phyloP scores from a whole-genome alignment of 257 asterid genomes.

The Paraleonurus japonicus region DNA sequence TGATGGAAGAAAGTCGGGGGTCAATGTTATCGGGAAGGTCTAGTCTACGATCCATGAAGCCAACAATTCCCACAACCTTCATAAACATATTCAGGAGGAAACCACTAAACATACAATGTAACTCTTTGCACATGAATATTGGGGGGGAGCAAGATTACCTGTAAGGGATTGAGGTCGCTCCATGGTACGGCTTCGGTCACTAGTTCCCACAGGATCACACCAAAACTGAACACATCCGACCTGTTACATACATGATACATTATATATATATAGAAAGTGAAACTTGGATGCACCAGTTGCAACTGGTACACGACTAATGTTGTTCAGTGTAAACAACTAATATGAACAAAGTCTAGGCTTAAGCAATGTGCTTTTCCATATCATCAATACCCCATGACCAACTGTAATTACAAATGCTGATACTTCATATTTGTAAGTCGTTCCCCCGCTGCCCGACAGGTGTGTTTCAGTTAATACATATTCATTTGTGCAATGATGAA shows the following conservation, averaged over 20 bases:
- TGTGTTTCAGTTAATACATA: neutral
- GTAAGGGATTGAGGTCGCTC: slow-evolving; percentile 55
- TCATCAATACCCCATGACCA: too few relatives aligned
- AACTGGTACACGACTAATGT: too few relatives aligned
- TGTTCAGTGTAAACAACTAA: too few relatives aligned
- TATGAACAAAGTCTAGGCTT: neutral
- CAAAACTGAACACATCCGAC: slow-evolving; percentile 72
- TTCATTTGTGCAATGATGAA: neutral
- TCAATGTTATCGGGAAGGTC: slow-evolving; percentile 56
- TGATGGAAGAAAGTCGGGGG: slow-evolving; percentile 56
- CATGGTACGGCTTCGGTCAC: slow-evolving; percentile 68
- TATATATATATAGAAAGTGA: too few relatives aligned
- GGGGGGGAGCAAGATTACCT: slow-evolving; percentile 34
- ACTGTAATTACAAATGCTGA: neutral
- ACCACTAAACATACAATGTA: neutral
- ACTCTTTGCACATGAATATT: neutral
- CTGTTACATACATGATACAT: slow-evolving; percentile 30
- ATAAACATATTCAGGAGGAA: neutral
- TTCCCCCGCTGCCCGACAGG: neutral
- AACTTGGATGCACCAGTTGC: too few relatives aligned
- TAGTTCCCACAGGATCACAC: slow-evolving; percentile 78
- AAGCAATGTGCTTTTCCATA: neutral
- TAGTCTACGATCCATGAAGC: slow-evolving; percentile 67
- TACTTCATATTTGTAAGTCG: neutral
- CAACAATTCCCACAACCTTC: slow-evolving; percentile 75